Evolutionary conservation across 2,329 filamentous ascomycete species (phyloP), one percentile per base, ranked within the genome.

Genomic region (Penicillium sp.): DNA sequence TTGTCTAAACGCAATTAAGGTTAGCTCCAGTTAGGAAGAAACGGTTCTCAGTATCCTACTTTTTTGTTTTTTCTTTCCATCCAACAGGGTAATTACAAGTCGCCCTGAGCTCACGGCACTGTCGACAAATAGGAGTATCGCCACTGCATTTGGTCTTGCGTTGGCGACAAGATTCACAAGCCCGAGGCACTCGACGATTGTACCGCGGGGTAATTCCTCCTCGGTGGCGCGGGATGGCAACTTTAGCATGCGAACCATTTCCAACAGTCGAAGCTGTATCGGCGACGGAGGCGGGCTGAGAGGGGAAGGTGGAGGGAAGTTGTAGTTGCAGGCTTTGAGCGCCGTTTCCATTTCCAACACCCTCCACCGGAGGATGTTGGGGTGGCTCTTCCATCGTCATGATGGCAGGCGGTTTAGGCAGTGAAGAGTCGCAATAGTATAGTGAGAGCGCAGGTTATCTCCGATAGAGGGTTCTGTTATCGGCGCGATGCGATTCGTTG

Each of bases 71-170:
- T 51, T 76, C 75, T 57, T 73, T 68, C 65, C 74, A 75, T 26
- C 73, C 73, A 55, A 71, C 71, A 2, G 72, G 73, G 51, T 76
- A 76, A 39, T 65, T 67, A 59, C 74, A 76, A 8, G 60, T 56
- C 27, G 70, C 68, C 35, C 70, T 68, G 41, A 73, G 59, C 46
- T 75, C 73, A 31, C 69, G 64, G 56, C 74, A 76, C 37, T 75
- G 72, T 43, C 68, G 63, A 58, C 74, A 76, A 21, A 68, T 60
- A 8, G 74, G 74, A 5, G 68, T 68, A 53, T 75, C 73, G 14
- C 74, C 74, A 56, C 70, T 71, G 57, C 74, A 76, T 63, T 75
- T 76, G 21, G 72, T 75, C 58, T 76, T 76, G 33, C 72, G 66
- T 49, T 68, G 63, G 33, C 73, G 66, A 53, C 74, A 76, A 3